Base-by-base conservation (phyloP, 192 early-diverging fungal species). In the Rhizophagus sp. region DNA sequence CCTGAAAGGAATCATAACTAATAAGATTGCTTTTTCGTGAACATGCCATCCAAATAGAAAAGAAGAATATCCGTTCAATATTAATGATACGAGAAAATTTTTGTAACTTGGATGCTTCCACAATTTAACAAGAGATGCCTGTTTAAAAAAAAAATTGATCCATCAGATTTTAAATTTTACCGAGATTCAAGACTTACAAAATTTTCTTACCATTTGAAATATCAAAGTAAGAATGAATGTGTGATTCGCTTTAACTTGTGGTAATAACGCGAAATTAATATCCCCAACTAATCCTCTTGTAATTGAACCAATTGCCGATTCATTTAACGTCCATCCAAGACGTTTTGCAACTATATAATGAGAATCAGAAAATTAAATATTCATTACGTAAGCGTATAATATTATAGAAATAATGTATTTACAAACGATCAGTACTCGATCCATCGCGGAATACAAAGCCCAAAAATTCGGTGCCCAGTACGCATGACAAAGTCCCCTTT, bases 21-120 rank as follows among this genome's bases (percentile, higher is more conserved):
- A 76, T 76, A 99, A 85, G 17, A 97, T 91, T 0, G 97, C 97
- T 83, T 99, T 99, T 79, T 99, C 97, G 78, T 99, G 97, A 22
- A 99, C 97, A 86, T 99, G 97, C 97, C 97, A 99, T 49, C 96
- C 96, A 85, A 97, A 98, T 80, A 97, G 81, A 83, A 94, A 99
- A 30, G 96, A 96, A 8, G 93, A 89, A 72, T 93, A 97, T 3
- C 91, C 95, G 73, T 94, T 96, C 25, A 96, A 85, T 7, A 95
- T 91, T 13, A 97, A 81, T 0, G 89, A 88, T 68, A 92, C 85
- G 30, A 97, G 47, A 72, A 99, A 96, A 27, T 85, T 88, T 19
- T 68, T 73, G 30, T 87, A 88, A 7, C 84, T 89, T 5, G 93
- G 89, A 4, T 78, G 71, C 41, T 79, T 79, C 89, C 89, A 93